phyloP scores from a whole-genome alignment of 345 rosid species.

The Linum lewisii region DNA sequence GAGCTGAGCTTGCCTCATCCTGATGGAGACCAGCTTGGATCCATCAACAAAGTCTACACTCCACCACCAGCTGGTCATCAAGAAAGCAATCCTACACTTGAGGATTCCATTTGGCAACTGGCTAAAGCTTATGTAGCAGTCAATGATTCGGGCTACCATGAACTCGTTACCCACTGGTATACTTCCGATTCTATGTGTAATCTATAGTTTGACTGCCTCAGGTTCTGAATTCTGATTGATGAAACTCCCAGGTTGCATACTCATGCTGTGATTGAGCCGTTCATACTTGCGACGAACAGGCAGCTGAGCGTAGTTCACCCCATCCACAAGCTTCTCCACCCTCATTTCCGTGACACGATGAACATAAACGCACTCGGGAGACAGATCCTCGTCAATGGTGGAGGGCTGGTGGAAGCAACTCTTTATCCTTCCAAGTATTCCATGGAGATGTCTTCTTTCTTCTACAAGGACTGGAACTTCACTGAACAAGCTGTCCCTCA shows the following conservation, averaged over 20 bases:
- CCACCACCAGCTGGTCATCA: conserved; percentile 1
- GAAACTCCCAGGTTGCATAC: conserved; percentile 29
- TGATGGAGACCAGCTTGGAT: conserved; percentile 11
- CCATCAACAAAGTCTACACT: conserved; percentile 18
- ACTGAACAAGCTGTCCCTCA: conserved; percentile 59
- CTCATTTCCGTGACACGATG: conserved; percentile 85
- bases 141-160: conserved; percentile 27
- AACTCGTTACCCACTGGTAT: conserved; percentile 31
- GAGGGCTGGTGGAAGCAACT: conserved; percentile 50
- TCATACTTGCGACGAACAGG: conserved; percentile 61
- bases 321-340: conserved; percentile 58
- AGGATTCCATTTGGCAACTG: conserved; percentile 19
- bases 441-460: conserved; percentile 49
- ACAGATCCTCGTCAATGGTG: conserved; percentile 47
- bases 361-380: conserved; percentile 58
- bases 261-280: conserved; percentile 64
- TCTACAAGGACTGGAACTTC: conserved; percentile 52
- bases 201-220: too few species aligned
- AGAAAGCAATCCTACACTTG: conserved; percentile 9
- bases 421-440: conserved; percentile 53
- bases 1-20: conserved; percentile 12
- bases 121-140: conserved; percentile 30
- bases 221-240: too few species aligned
- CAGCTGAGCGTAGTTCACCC: conserved; percentile 80
- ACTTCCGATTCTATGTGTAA: too few species aligned